These are phyloP conservation scores for Tulasnella sp. DNA, from an alignment of 768 basidiomycete species.

Conservation along the genomic window DNA sequence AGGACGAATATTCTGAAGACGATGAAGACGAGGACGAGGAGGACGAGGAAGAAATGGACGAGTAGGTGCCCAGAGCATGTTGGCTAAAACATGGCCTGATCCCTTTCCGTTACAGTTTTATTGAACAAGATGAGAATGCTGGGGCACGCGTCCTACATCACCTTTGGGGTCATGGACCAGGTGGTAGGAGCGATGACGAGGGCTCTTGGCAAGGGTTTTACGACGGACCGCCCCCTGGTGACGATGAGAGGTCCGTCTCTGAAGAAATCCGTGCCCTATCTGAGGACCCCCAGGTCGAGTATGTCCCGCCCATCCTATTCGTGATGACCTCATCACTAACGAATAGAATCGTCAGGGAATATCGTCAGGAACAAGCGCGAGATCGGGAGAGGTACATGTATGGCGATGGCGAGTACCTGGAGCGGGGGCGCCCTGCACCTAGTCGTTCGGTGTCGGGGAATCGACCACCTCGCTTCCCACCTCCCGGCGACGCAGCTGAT, in stretches of 20 bases:
- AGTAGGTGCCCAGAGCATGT: neutral
- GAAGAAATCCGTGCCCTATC: too few relatives aligned
- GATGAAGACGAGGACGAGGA: conserved; percentile 21
- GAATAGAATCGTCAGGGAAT: too few relatives aligned
- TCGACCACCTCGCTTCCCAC: neutral
- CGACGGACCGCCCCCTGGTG: neutral
- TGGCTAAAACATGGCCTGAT: too few relatives aligned
- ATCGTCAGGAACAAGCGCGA: conserved; percentile 3
- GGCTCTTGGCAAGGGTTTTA: neutral
- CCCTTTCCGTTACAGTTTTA: too few relatives aligned
- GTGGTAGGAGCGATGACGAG: neutral
- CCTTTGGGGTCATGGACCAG: neutral
- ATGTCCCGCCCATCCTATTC: too few relatives aligned
- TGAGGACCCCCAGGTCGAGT: too few relatives aligned
- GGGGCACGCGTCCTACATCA: neutral
- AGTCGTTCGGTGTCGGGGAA: neutral
- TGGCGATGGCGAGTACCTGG: conserved; percentile 11
- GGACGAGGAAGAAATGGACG: conserved; percentile 13
- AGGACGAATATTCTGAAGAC: conserved; percentile 22
- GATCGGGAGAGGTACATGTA: neutral
- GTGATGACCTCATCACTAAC: too few relatives aligned
- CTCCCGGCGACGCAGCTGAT: conserved; percentile 13
- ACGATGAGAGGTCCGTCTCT: too few relatives aligned
- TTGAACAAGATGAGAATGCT: neutral
- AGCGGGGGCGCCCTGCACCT: neutral